Evolutionary conservation across 164 flowering plant genomes (phyloP).

Genomic region (Protea cynaroides): DNA sequence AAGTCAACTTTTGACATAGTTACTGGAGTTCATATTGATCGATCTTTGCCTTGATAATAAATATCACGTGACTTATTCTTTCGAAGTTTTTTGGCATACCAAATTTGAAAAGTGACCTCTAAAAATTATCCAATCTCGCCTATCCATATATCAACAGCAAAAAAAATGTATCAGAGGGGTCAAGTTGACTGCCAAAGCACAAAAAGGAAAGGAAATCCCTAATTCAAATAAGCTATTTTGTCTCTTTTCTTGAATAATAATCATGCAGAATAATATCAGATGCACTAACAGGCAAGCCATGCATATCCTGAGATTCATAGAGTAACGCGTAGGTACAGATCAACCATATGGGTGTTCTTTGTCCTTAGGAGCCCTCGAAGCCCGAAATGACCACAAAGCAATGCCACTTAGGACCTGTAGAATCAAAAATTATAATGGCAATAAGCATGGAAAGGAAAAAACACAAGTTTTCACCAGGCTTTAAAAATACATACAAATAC

Average conservation of each 20-base stretch:
- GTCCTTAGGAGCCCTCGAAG: conserved; percentile 86
- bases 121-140: too few species aligned
- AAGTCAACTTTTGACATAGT: too few species aligned
- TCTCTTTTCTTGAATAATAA: background rate
- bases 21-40: too few species aligned
- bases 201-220: background rate
- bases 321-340: conserved; percentile 45
- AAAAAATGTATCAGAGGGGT: too few species aligned
- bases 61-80: too few species aligned
- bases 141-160: too few species aligned
- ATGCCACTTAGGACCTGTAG: conserved; percentile 88
- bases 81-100: too few species aligned
- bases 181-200: background rate
- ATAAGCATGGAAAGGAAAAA: background rate
- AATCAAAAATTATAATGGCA: conserved; percentile 5
- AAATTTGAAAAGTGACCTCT: too few species aligned
- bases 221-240: background rate
- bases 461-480: background rate
- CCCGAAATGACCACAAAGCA: conserved; percentile 78
- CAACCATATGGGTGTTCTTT: conserved; percentile 98
- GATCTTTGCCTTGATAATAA: too few species aligned
- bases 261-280: background rate
- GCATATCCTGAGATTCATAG: conserved; percentile 19
- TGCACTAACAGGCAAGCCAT: conserved; percentile 8
- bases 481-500: background rate